Evolutionary conservation across 495 filamentous ascomycete species (phyloP), one percentile per base, ranked within the genome.

Genomic region (Lasiosphaeriaceae sp.): DNA sequence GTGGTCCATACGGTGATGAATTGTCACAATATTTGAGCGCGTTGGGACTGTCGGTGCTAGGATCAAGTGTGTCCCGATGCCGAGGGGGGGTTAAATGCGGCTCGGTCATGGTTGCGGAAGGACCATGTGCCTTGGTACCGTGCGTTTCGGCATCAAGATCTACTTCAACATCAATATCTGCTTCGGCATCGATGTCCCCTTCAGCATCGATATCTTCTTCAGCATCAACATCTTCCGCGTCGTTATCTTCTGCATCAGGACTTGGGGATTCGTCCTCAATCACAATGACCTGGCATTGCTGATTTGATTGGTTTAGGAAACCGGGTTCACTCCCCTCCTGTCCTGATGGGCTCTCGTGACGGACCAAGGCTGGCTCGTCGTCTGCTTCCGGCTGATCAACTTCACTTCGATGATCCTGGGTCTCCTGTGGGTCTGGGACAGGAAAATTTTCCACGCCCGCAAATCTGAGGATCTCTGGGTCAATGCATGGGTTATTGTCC

Each of bases 381-480:
- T 58, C 50, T 9, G 34, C 31, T n/a, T 50, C 58, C 35, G 50
- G 39, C 17, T 56, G 35, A 0, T 54, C n/a, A 17, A 48, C n/a
- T n/a, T 54, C 21, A 20, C 24, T 39, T 29, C 22, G 52, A 26
- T n/a, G 14, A 8, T 37, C 19, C 23, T 47, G n/a, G 11, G 16
- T 31, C 29, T 52, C 46, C 8, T 1, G 23, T 5, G 11, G 43
- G 5, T 45, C 43, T 23, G n/a, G 26, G 54, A 21, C 14, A 16
- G 22, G 22, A 19, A n/a, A n/a, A 14, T 12, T 19, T 31, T n/a
- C 5, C 41, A 29, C 11, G 3, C 19, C 20, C 3, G 50, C 16
- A 7, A 50, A 44, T 39, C 31, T 59, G 23, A 63, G 19, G 11
- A 52, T 31, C 23, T 55, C 41, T 1, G 64, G 60, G 7, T 34